Base-by-base conservation (phyloP, 1,284 basidiomycete genomes). In the Moesziomyces sp. region DNA sequence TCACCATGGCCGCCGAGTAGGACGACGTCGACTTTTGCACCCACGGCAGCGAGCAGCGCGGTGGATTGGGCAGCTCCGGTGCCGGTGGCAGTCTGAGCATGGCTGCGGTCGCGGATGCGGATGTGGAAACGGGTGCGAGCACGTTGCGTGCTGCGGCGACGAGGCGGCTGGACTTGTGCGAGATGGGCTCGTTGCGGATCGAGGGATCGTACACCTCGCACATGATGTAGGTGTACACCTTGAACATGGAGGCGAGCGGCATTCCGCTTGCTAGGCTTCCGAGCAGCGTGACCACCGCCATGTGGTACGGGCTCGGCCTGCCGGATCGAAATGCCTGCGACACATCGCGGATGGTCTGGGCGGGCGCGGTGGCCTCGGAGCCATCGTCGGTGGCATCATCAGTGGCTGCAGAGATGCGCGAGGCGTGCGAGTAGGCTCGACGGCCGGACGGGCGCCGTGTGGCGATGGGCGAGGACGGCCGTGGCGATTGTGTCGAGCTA, bases 271-370 rank as follows among this genome's bases (percentile, higher is more conserved):
- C 78, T 23, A 81, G 49, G 43, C 61, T 72, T 42, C 74, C 65
- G 11, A 81, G 48, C n/a, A 79, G 64, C n/a, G 74, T 64, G 24
- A 81, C 74, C 5, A 80, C 65, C 24, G 78, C 79, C 77, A 81
- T 80, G 46, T 79, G 74, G 50, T 81, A 78, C 1, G 75, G 64
- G 48, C 66, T 74, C 10, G 77, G 65, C 26, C 54, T 45, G 2
- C 77, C 74, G 8, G 57, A 59, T 28, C 67, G 59, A 33, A 77
- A 72, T 10, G 74, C 74, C 21, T 63, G 65, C 23, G 75, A 67
- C 7, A 76, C 74, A 62, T 72, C 74, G 35, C 72, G 66, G 30
- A 77, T 64, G 40, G 74, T 71, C 50, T 78, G 74, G 2, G 66
- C 66, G 5, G 76, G 70, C 13, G 64, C 76, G 14, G 69, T 61